Evolutionary conservation across 1,284 basidiomycete species (phyloP).

Genomic region (Cutaneotrichosporon mucoides): DNA sequence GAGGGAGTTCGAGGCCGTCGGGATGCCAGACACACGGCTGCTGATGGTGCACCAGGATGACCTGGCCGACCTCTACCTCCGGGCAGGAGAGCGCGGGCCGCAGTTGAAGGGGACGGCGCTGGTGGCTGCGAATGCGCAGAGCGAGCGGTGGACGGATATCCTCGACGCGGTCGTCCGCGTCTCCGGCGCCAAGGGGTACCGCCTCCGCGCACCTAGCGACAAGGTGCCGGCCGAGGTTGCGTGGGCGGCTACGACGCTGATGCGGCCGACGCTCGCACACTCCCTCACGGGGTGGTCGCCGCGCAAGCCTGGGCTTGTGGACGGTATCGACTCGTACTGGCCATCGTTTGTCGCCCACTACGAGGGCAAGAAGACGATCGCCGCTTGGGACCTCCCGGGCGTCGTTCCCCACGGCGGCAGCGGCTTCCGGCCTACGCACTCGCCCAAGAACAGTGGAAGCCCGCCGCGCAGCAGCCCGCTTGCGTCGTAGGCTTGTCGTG

Average conservation of each 20-base stretch:
- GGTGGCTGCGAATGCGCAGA: conserved; percentile 52
- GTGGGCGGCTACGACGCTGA: conserved; percentile 17
- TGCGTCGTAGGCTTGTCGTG: background rate
- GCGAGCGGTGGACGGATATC: conserved; percentile 53
- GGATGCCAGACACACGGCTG: conserved; percentile 50
- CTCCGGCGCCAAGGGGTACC: conserved; percentile 44
- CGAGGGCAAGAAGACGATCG: conserved; percentile 21
- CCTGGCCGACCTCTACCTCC: conserved; percentile 55
- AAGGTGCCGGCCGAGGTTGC: conserved; percentile 43
- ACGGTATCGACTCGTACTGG: conserved; percentile 54
- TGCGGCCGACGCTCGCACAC: conserved; percentile 53
- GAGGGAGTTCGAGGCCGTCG: conserved; percentile 46
- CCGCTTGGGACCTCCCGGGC: conserved; percentile 20
- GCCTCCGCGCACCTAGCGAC: conserved; percentile 18
- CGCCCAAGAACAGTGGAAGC: background rate
- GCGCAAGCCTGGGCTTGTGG: conserved; percentile 52
- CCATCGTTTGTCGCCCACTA: conserved; percentile 17
- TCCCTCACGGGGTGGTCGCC: conserved; percentile 55
- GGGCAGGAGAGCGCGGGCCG: conserved; percentile 51
- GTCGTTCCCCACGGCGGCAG: conserved; percentile 8
- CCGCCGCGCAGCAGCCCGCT: conserved; percentile 5
- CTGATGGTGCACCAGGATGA: conserved; percentile 56
- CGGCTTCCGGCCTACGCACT: background rate
- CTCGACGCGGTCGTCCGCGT: conserved; percentile 52
- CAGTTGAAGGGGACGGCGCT: conserved; percentile 52